Evolutionary conservation across 1,139 yeast species (phyloP).

Genomic region (Lodderomyces elongisporus): DNA sequence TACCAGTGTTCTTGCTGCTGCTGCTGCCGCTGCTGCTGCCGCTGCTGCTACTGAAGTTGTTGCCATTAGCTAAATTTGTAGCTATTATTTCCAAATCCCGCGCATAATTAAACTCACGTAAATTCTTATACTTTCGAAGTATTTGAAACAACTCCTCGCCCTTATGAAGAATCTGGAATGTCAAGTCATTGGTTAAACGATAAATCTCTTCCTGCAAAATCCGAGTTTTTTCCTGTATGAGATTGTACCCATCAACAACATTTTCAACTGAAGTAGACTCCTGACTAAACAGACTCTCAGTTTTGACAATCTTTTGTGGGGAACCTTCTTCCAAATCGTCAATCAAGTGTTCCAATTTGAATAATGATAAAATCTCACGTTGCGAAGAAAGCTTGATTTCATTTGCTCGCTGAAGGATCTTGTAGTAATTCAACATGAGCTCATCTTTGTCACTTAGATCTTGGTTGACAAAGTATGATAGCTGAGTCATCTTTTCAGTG

Average conservation of each 20-base stretch:
- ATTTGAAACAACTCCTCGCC: conserved; percentile 26
- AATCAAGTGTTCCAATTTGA: conserved; percentile 37
- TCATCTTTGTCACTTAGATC: conserved; percentile 40
- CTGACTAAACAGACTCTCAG: conserved; percentile 7
- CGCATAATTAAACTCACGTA: conserved; percentile 13
- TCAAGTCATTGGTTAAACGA: conserved; percentile 36
- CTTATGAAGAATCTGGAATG: conserved; percentile 33
- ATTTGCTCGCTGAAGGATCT: conserved; percentile 22
- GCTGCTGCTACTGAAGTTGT: too few relatives aligned
- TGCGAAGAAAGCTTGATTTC: conserved; percentile 32
- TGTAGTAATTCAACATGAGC: conserved; percentile 25
- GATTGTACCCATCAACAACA: background rate
- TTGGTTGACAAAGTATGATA: conserved; percentile 36
- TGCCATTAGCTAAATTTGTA: background rate
- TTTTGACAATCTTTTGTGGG: background rate
- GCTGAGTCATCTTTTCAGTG: conserved; percentile 38
- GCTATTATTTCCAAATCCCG: background rate
- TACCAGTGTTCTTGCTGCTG: background rate
- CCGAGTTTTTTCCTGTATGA: conserved; percentile 22
- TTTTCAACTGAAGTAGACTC: conserved; percentile 7
- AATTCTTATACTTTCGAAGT: conserved; percentile 14
- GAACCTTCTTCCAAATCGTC: conserved; percentile 9
- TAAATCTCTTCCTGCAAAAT: conserved; percentile 42
- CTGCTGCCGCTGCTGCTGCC: background rate
- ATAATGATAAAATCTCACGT: conserved; percentile 27